Conservation (phyloP, 2,329 filamentous ascomycete species). For the Phialophora chinensis region DNA sequence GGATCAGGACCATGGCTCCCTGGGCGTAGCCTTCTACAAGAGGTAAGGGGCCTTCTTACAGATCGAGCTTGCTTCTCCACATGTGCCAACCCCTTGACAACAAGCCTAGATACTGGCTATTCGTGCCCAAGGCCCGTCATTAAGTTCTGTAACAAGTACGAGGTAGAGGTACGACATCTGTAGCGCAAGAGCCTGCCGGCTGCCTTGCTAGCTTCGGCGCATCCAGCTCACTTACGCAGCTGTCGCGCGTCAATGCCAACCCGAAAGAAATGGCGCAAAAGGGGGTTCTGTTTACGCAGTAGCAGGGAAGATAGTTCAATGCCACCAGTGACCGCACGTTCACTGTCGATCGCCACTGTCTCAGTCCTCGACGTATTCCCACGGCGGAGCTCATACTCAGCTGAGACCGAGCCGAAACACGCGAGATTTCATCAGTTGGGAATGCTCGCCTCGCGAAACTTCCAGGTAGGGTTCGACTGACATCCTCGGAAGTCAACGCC, state of each 20-base stretch:
- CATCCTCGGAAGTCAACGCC: conserved; percentile 7
- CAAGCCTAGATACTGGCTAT: background rate
- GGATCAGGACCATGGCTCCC: background rate
- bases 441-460: background rate
- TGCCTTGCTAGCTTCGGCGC: background rate
- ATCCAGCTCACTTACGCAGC: background rate
- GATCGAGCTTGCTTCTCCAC: conserved; percentile 1
- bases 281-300: background rate
- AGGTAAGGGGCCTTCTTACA: background rate
- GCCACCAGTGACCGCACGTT: background rate
- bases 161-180: background rate
- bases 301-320: background rate
- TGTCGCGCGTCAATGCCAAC: background rate
- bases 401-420: conserved; percentile 31
- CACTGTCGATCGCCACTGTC: background rate
- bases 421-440: conserved; percentile 14
- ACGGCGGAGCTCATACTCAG: conserved; percentile 13
- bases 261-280: background rate
- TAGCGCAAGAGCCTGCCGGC: background rate
- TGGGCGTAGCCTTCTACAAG: background rate
- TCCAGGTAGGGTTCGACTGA: background rate
- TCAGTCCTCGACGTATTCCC: conserved; percentile 7
- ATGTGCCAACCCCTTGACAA: background rate
- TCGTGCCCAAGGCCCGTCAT: background rate
- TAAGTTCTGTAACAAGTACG: background rate